phyloP scores from a whole-genome alignment of 2,329 filamentous ascomycete species.

The Aspergillus awamori region DNA sequence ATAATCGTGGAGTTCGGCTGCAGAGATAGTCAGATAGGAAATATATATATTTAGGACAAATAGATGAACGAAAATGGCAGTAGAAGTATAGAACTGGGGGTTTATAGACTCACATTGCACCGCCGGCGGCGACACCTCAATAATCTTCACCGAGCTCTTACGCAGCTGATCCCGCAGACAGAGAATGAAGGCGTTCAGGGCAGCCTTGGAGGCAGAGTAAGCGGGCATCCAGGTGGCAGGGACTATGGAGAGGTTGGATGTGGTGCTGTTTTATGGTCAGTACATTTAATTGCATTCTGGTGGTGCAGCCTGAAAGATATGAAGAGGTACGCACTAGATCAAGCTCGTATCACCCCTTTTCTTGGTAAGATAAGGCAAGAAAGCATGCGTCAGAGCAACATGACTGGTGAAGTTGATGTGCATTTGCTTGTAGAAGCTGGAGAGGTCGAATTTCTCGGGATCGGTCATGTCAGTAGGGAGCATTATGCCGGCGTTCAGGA shows the following conservation, averaged over 20 bases:
- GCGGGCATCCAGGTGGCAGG: constrained; percentile 52
- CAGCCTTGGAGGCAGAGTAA: constrained; percentile 59
- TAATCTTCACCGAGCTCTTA: constrained; percentile 40
- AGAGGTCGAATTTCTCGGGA: constrained; percentile 43
- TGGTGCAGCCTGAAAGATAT: background rate
- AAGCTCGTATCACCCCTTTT: constrained; percentile 32
- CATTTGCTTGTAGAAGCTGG: constrained; percentile 46
- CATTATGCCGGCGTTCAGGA: constrained; percentile 63
- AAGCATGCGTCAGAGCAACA: constrained; percentile 49
- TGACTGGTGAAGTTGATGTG: constrained; percentile 54
- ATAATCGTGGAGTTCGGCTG: constrained; percentile 55
- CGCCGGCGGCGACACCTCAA: constrained; percentile 53
- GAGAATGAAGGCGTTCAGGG: constrained; percentile 53
- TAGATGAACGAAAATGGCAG: no score
- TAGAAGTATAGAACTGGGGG: no score
- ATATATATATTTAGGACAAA: background rate
- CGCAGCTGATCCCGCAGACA: constrained; percentile 50
- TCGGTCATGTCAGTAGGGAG: constrained; percentile 50
- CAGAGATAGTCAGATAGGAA: background rate
- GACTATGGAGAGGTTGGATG: constrained; percentile 51
- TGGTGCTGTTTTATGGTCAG: constrained; percentile 32
- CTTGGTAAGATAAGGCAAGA: constrained; percentile 50
- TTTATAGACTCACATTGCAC: constrained; percentile 38
- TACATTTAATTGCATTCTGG: no score
- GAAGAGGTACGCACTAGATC: constrained; percentile 31